These are phyloP conservation scores for Backusella psychrophila DNA, from an alignment of 192 early-diverging fungal species.

Conservation along the genomic window DNA sequence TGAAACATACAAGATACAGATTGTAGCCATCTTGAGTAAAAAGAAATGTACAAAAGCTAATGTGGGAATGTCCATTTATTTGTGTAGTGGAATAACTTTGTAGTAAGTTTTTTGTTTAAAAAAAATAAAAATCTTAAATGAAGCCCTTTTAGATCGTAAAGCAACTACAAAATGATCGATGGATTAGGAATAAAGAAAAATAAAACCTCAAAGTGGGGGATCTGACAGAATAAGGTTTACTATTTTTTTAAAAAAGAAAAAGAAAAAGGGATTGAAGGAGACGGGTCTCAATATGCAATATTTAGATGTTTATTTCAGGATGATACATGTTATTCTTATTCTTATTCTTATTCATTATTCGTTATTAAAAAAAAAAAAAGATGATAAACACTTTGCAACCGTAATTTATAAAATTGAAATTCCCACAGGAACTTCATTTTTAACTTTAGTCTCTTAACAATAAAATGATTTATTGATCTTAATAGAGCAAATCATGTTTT, in stretches of 20 bases:
- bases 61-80: not conserved
- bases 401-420: not conserved
- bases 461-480: too few species aligned
- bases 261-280: not conserved
- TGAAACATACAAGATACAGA: not conserved
- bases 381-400: not conserved
- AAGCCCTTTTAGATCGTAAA: not conserved
- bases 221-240: not conserved
- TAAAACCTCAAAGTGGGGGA: not conserved
- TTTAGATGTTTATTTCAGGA: not conserved
- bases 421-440: too few species aligned
- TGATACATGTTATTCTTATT: not conserved
- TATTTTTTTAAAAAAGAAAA: not conserved
- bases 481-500: too few species aligned
- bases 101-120: too few species aligned
- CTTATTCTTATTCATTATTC: not conserved
- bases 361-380: not conserved
- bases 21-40: not conserved
- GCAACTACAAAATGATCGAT: not conserved
- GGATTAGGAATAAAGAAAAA: not conserved
- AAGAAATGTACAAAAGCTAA: not conserved
- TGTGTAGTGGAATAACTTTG: not conserved
- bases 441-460: too few species aligned
- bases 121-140: too few species aligned
- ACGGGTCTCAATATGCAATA: not conserved